Evolutionary conservation across 441 rosid species (phyloP).

Genomic region (Metrosideros polymorpha): DNA sequence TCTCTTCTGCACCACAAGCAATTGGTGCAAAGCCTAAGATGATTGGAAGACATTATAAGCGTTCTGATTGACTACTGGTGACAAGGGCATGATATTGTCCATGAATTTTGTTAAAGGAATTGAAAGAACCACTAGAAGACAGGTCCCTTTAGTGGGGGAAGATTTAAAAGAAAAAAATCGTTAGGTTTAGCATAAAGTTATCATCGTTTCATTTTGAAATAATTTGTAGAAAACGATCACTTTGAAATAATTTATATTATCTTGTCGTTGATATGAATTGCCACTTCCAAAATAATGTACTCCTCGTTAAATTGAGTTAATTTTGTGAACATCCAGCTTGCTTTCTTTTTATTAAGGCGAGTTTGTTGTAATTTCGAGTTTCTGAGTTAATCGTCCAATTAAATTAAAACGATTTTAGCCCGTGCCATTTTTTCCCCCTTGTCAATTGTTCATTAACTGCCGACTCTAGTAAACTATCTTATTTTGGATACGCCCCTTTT

Average conservation of each 20-base stretch:
- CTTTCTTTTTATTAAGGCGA: not conserved
- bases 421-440: not conserved
- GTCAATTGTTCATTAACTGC: not conserved
- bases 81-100: not conserved
- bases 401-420: not conserved
- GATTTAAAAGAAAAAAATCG: not conserved
- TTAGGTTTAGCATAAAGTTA: not conserved
- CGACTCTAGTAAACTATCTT: not conserved
- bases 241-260: not conserved
- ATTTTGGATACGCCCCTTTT: not conserved
- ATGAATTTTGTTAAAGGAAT: not conserved
- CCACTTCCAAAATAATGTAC: not conserved
- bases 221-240: not conserved
- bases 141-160: not conserved
- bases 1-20: not conserved
- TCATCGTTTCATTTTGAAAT: not conserved
- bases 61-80: not conserved
- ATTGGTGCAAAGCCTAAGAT: not conserved
- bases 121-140: not conserved
- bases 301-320: not conserved
- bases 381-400: not conserved
- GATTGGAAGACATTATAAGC: not conserved
- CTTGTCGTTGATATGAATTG: not conserved
- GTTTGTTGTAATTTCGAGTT: not conserved
- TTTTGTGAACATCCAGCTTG: not conserved